These are phyloP conservation scores for Striga asiatica DNA, from an alignment of 257 asterid species.

Conservation along the genomic window DNA sequence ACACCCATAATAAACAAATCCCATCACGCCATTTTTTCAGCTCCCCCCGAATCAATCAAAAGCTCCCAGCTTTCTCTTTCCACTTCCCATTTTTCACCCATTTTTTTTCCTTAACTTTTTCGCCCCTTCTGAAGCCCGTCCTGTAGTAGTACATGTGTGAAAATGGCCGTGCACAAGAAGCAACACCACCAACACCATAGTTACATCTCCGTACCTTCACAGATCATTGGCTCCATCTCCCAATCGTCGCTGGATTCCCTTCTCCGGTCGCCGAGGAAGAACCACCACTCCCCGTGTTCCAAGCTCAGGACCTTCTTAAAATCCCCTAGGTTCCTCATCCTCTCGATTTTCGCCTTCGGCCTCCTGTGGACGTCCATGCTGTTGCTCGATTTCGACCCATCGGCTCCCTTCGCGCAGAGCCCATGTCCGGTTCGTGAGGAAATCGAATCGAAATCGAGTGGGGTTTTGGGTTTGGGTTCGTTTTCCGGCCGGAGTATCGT, in stretches of 20 bases:
- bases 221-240: constrained; percentile 52
- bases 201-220: constrained; percentile 69
- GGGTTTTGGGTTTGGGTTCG: constrained; percentile 21
- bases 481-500: constrained; percentile 14
- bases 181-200: constrained; percentile 45
- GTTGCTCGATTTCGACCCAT: constrained; percentile 36
- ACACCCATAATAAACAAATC: too few relatives aligned
- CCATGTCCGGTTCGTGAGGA: constrained; percentile 39
- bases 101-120: neutral
- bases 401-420: constrained; percentile 28
- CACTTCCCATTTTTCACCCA: neutral
- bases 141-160: constrained; percentile 3
- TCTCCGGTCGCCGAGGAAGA: constrained; percentile 46
- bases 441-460: constrained; percentile 16
- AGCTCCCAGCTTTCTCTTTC: neutral
- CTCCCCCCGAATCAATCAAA: too few relatives aligned
- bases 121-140: too few relatives aligned
- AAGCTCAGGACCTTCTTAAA: constrained; percentile 26
- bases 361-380: constrained; percentile 27
- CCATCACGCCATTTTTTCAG: too few relatives aligned
- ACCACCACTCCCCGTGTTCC: constrained; percentile 17
- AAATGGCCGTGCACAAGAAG: constrained; percentile 59
- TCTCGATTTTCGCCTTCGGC: constrained; percentile 31
- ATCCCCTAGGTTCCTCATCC: constrained; percentile 39
- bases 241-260: constrained; percentile 61